Conservation (phyloP, 129 eudicot species). For the sunflower (Helianthus annuus) region DNA sequence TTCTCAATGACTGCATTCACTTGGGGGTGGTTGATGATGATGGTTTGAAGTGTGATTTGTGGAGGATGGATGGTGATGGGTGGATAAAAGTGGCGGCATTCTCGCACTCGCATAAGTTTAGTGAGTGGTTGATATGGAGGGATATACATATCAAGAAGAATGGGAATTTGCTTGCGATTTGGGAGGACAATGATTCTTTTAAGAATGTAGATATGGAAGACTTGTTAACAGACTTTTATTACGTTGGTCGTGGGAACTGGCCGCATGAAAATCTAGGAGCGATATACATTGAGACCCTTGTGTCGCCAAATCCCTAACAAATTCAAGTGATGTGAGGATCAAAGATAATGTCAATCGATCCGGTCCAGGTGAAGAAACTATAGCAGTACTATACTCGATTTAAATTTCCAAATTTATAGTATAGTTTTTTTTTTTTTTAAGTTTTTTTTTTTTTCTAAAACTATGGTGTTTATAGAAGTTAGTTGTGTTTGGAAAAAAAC, state of each 20-base stretch:
- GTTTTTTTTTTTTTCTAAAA: too few relatives aligned
- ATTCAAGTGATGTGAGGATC: too few relatives aligned
- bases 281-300: constrained; percentile 2
- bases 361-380: too few relatives aligned
- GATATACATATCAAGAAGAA: neutral
- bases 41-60: neutral
- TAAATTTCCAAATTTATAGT: too few relatives aligned
- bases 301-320: neutral
- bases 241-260: too few relatives aligned
- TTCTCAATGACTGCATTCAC: neutral
- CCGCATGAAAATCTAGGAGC: neutral
- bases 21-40: neutral
- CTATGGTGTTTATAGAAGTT: too few relatives aligned
- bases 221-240: too few relatives aligned
- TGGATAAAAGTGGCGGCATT: neutral
- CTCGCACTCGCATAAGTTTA: neutral
- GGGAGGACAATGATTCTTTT: neutral
- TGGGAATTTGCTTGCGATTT: neutral
- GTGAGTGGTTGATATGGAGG: too few relatives aligned
- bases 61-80: constrained; percentile 14
- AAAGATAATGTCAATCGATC: too few relatives aligned
- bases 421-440: too few relatives aligned
- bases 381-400: too few relatives aligned
- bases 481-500: too few relatives aligned
- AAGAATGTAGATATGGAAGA: neutral